Evolutionary conservation across 2,329 filamentous ascomycete species (phyloP).

Genomic region (Fusarium anguioides): DNA sequence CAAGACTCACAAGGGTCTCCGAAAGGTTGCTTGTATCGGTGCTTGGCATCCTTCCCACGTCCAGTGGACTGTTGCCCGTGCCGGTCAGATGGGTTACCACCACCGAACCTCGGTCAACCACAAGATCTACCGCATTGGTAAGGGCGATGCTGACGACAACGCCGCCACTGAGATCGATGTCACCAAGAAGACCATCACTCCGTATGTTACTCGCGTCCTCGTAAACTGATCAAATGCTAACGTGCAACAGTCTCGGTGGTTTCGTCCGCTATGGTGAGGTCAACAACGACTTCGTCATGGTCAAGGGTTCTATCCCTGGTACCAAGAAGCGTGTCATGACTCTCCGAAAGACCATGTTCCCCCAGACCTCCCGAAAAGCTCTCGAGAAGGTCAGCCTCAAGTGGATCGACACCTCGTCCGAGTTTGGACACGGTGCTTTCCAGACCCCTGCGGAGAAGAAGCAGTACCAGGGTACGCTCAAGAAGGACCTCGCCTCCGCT

Average conservation of each 20-base stretch:
- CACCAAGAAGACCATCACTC: constrained; percentile 99
- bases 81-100: constrained; percentile 99
- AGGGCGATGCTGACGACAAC: constrained; percentile 89
- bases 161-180: constrained; percentile 95
- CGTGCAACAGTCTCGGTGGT: constrained; percentile 81
- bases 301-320: constrained; percentile 98
- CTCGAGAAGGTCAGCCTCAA: constrained; percentile 99
- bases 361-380: constrained; percentile 92
- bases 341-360: constrained; percentile 98
- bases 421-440: constrained; percentile 99
- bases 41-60: constrained; percentile 99
- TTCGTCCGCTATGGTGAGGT: constrained; percentile 99
- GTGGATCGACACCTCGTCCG: constrained; percentile 99
- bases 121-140: constrained; percentile 99
- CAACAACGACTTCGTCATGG: constrained; percentile 98
- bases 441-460: constrained; percentile 99
- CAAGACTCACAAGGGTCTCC: constrained; percentile 99
- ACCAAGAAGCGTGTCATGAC: constrained; percentile 99
- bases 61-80: constrained; percentile 99
- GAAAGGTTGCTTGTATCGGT: constrained; percentile 99
- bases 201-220: constrained; percentile 73
- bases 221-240: constrained; percentile 49
- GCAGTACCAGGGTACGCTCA: constrained; percentile 97
- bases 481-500: constrained; percentile 83
- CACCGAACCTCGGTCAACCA: constrained; percentile 99